A percentile compares a stretch with the other conserved stretches of the same genome.
phyloP scores from a whole-genome alignment of 164 flowering plant species.

The Chimonanthus praecox region DNA sequence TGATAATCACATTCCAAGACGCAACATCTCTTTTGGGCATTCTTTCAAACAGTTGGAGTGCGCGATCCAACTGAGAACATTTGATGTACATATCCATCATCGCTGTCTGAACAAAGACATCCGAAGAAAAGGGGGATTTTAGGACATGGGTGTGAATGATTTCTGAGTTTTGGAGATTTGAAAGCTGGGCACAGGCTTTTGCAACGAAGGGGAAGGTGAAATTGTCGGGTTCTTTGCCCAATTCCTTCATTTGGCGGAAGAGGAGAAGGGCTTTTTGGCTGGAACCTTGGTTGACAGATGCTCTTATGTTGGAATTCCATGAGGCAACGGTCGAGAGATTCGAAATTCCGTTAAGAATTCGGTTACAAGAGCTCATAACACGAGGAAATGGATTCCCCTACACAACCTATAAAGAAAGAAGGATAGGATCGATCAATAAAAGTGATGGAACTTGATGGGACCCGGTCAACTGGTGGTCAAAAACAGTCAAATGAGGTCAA shows the following conservation, averaged over 20 bases:
- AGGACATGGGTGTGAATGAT: constrained; percentile 46
- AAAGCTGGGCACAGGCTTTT: constrained; percentile 52
- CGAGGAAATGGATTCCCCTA: too few relatives aligned
- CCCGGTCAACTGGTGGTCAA: too few relatives aligned
- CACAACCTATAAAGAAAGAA: too few relatives aligned
- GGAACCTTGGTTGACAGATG: constrained; percentile 11
- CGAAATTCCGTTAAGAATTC: constrained; percentile 20
- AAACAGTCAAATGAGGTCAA: too few relatives aligned
- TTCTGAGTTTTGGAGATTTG: constrained; percentile 24
- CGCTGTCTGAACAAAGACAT: constrained; percentile 49
- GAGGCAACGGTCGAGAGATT: constrained; percentile 16
- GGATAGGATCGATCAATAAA: too few relatives aligned
- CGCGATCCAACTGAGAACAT: constrained; percentile 27
- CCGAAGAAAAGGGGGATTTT: constrained; percentile 37
- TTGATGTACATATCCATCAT: constrained; percentile 43
- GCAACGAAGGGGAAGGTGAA: constrained; percentile 52
- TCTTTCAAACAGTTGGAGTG: constrained; percentile 34
- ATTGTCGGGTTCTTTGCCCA: constrained; percentile 37
- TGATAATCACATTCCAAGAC: constrained; percentile 55
- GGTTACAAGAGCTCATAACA: neutral
- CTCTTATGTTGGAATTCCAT: constrained; percentile 49
- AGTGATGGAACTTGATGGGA: too few relatives aligned
- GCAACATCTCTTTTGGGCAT: constrained; percentile 51
- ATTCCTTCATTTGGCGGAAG: constrained; percentile 47
- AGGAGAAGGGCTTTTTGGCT: constrained; percentile 36